A percentile compares a stretch with the other conserved stretches of the same genome.
phyloP scores from a whole-genome alignment of 768 basidiomycete species.

The Boletus rufocinnamomeus region DNA sequence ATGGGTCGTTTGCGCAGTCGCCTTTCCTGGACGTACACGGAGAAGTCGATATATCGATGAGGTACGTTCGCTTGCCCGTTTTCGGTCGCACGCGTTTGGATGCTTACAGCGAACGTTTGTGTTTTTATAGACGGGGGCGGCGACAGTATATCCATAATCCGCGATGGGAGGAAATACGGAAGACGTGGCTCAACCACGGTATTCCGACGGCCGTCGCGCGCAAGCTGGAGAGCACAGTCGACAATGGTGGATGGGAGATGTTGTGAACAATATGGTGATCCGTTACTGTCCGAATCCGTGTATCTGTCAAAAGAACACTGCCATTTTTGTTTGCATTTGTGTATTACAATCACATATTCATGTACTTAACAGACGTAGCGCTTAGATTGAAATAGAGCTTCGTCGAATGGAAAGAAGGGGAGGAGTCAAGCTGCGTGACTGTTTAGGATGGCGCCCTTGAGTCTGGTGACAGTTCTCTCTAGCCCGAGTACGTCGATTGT shows the following conservation, averaged over 20 bases:
- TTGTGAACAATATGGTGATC: constrained; percentile 41
- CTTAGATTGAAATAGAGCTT: not conserved
- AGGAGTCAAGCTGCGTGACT: constrained; percentile 1
- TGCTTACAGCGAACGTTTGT: not conserved
- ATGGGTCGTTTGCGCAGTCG: constrained; percentile 84
- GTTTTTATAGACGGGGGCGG: constrained; percentile 73
- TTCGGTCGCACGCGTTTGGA: not conserved
- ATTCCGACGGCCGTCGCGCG: constrained; percentile 90
- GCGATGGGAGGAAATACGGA: constrained; percentile 89
- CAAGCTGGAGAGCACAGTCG: constrained; percentile 82
- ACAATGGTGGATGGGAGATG: constrained; percentile 94
- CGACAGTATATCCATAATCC: constrained; percentile 84
- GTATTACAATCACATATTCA: not conserved
- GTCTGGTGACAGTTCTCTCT: constrained; percentile 25
- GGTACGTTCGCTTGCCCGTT: constrained; percentile 46
- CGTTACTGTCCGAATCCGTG: not conserved
- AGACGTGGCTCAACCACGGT: constrained; percentile 86
- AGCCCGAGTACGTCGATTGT: constrained; percentile 41
- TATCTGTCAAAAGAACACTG: not conserved
- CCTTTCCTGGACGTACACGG: constrained; percentile 95
- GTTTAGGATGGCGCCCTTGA: constrained; percentile 13
- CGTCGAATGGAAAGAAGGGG: not conserved
- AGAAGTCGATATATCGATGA: constrained; percentile 89
- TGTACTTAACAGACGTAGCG: not conserved
- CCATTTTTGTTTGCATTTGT: not conserved